A percentile compares a stretch with the other conserved stretches of the same genome.
Evolutionary conservation across 176 grass and related monocot genomes (phyloP).

Genomic region (Carex scoparia): DNA sequence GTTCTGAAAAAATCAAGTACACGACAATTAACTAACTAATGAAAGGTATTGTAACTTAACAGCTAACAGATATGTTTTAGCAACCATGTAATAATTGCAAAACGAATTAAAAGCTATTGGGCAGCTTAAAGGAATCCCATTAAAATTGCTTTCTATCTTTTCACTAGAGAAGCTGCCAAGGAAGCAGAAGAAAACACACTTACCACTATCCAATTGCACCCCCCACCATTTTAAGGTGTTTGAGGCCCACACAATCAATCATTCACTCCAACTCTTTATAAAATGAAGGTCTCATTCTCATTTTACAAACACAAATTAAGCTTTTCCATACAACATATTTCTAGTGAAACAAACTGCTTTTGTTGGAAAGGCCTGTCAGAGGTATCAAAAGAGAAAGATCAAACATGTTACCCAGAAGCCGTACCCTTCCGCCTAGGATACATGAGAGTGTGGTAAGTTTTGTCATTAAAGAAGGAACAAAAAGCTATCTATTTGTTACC

Average conservation of each 20-base stretch:
- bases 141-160: conserved; percentile 12
- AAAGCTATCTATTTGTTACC: background rate
- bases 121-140: background rate
- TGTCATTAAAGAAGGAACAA: background rate
- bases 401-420: conserved; percentile 56
- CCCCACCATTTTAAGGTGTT: background rate
- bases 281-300: background rate
- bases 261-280: conserved; percentile 8
- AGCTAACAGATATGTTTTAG: background rate
- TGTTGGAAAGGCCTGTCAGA: background rate
- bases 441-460: conserved; percentile 43
- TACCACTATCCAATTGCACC: background rate
- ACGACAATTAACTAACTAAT: background rate
- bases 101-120: background rate
- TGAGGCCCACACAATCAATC: conserved; percentile 5
- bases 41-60: background rate
- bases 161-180: conserved; percentile 11
- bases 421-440: conserved; percentile 58
- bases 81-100: background rate
- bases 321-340: background rate
- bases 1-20: background rate
- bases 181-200: background rate
- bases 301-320: background rate
- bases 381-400: background rate
- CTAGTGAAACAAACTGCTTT: background rate